Base-by-base conservation (phyloP, 805 yeast species). In the Candida andamanensis region DNA sequence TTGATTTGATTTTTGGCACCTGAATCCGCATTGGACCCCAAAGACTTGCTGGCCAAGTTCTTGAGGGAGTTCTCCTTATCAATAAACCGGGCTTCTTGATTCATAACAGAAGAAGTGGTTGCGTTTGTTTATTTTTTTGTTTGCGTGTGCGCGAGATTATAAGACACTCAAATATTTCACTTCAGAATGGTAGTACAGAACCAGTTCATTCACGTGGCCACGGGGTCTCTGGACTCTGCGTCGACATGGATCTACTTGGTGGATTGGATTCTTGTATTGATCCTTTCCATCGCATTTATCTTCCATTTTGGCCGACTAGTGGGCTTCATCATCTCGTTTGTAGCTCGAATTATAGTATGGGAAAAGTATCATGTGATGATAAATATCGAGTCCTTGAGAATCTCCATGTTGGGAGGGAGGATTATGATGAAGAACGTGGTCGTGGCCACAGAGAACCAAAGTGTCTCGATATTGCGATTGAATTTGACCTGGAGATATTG, bases 401-500 rank as follows among this genome's bases (percentile, higher is more conserved):
- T 92, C 4, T 81, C 95, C 1, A 68, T 84, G 6, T 60, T 92
- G 1, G 95, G 87, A 4, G 97, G 97, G 1, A 69, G 95, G 17
- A 35, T 90, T 6, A 76, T 84, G 49, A 76, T 87, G 49, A 82
- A 80, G 43, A 85, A 87, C 52, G 50, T 89, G 13, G 74, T 83
- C 3, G 65, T 85, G 9, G 74, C 84, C 5, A 82, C 86, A n/a
- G 67, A 76, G 29, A 81, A 89, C 56, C 76, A 77, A 39, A 77
- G 95, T 2, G 49, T 85, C 1, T 73, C 85, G 7, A 67, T 84
- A 1, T 69, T 84, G 17, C 78, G 80, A 39, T 82, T 90, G 1
- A 74, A 76, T 45, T 50, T 90, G 17, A 84, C 95, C 0, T 92
- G 97, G 97, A 58, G 94, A 39, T 90, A 86, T 54, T 92, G 97